Evolutionary conservation across 768 basidiomycete species (phyloP), one percentile per base, ranked within the genome.

Genomic region (Russula abietina): DNA sequence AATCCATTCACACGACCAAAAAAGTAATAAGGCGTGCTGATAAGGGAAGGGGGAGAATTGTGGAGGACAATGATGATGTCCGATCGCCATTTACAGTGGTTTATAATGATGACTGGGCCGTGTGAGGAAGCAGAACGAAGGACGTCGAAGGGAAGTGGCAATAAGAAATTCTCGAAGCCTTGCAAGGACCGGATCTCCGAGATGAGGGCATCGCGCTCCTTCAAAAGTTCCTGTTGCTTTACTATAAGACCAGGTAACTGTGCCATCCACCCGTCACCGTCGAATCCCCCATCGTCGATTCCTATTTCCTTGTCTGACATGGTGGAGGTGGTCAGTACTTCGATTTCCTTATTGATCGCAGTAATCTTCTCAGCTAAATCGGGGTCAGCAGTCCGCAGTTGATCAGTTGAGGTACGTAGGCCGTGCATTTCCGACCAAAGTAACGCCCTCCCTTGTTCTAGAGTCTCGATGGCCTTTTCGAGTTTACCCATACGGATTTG

Each of bases 371-470:
- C 54, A 1, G 54, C 54, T 14, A 55, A 26, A 55, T 17, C 16
- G 2, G 24, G 32, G 14, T 3, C 17, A 3, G 11, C 3, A 33
- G 33, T 33, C 10, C 33, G 33, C 10, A 33, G 33, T 33, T 2
- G 53, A 14, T 54, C 36, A 7, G 22, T 24, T 24, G 53, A 38
- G 3, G 53, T 54, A 28, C 53, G 53, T 1, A 33, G 2, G 26
- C 39, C 16, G 3, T 33, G 33, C 33, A 33, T 33, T 11, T 33
- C 33, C 1, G 33, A 33, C 33, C 33, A 33, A 1, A 55, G 38
- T 38, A 59, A 8, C 14, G 26, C 50, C 19, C 58, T 28, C 30
- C 58, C 58, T 24, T 22, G 39, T 17, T 59, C 58, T n/a, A 59
- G 41, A 12, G 50, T 52, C 41, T 59, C 49, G 38, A 59, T 22